phyloP scores from a whole-genome alignment of 2,329 filamentous ascomycete species.

The Sporothrix dimorphospora region DNA sequence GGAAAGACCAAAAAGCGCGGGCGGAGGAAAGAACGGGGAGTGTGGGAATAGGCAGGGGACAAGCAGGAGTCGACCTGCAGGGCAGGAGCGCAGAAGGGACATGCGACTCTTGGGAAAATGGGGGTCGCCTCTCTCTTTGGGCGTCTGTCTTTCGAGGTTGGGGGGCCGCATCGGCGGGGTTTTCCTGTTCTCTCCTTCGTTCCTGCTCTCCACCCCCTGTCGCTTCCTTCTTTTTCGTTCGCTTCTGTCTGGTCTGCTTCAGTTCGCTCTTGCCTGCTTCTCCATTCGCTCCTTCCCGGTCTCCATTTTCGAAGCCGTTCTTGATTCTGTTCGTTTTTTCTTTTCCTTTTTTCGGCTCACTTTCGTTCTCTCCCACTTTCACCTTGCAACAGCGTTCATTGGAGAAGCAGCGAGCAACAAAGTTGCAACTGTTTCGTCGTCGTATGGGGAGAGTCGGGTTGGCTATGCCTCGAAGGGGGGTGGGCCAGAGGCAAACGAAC shows the following conservation, averaged over 20 bases:
- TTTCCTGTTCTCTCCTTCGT: background rate
- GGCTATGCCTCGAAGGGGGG: background rate
- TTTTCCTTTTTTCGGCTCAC: slow-evolving; percentile 1
- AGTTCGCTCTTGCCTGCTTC: background rate
- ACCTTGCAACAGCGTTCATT: background rate
- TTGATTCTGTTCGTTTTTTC: slow-evolving; percentile 1
- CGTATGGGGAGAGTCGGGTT: background rate
- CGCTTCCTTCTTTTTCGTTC: slow-evolving; percentile 4
- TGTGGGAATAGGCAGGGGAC: slow-evolving; percentile 18
- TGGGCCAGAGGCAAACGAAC: background rate
- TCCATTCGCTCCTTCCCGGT: slow-evolving; percentile 9
- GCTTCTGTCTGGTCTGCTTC: background rate
- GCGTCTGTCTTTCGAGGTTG: slow-evolving; percentile 22
- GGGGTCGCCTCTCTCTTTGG: slow-evolving; percentile 20
- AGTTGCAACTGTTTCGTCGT: background rate
- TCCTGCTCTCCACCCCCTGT: slow-evolving; percentile 4
- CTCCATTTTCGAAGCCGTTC: slow-evolving; percentile 8
- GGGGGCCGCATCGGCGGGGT: slow-evolving; percentile 18
- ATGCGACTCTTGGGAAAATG: background rate
- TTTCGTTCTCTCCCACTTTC: background rate
- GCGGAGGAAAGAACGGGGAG: background rate
- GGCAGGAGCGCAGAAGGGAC: background rate
- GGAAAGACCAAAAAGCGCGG: background rate
- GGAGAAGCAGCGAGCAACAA: slow-evolving; percentile 9
- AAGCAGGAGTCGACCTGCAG: slow-evolving; percentile 12